A percentile compares a stretch with the other conserved stretches of the same genome.
These are phyloP conservation scores for Albugo laibachii DNA, from an alignment of 352 stramenopile species.

Conservation along the genomic window DNA sequence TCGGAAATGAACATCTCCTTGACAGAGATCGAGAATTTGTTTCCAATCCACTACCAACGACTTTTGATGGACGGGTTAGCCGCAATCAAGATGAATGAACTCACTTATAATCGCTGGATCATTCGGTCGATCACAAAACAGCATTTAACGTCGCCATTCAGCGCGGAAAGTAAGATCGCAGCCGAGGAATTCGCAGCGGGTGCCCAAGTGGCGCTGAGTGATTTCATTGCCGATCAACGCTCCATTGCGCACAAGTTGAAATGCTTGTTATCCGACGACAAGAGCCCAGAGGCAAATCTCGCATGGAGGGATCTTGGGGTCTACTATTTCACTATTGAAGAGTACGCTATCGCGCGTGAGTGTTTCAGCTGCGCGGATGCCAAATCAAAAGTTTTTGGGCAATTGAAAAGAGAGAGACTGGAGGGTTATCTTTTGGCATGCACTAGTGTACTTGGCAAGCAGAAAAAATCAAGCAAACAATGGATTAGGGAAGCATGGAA, in stretches of 20 bases:
- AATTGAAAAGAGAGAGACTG: slow-evolving; percentile 13
- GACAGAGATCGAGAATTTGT: slow-evolving; percentile 22
- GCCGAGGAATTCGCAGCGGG: slow-evolving; percentile 19
- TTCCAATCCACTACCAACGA: slow-evolving; percentile 64
- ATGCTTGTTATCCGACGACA: slow-evolving; percentile 21
- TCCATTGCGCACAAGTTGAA: slow-evolving; percentile 46
- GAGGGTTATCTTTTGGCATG: slow-evolving; percentile 57
- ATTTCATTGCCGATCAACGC: slow-evolving; percentile 31
- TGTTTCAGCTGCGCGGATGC: slow-evolving; percentile 32
- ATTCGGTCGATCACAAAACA: slow-evolving; percentile 15
- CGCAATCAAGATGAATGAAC: slow-evolving; percentile 8
- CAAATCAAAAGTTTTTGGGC: no score
- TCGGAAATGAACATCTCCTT: slow-evolving; percentile 52
- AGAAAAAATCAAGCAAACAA: slow-evolving; percentile 10
- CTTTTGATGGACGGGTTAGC: slow-evolving; percentile 32
- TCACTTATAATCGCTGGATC: slow-evolving; percentile 62
- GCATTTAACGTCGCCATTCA: no score
- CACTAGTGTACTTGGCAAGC: slow-evolving; percentile 34
- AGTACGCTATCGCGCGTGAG: slow-evolving; percentile 52
- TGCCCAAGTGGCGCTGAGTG: slow-evolving; percentile 13
- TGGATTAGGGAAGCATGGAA: slow-evolving; percentile 4
- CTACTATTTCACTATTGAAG: slow-evolving; percentile 64
- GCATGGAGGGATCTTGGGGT: slow-evolving; percentile 36
- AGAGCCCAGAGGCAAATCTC: slow-evolving; percentile 17
- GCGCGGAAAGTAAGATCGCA: slow-evolving; percentile 19